Conservation (phyloP, 1,284 basidiomycete species). For the Trametes sp. region DNA sequence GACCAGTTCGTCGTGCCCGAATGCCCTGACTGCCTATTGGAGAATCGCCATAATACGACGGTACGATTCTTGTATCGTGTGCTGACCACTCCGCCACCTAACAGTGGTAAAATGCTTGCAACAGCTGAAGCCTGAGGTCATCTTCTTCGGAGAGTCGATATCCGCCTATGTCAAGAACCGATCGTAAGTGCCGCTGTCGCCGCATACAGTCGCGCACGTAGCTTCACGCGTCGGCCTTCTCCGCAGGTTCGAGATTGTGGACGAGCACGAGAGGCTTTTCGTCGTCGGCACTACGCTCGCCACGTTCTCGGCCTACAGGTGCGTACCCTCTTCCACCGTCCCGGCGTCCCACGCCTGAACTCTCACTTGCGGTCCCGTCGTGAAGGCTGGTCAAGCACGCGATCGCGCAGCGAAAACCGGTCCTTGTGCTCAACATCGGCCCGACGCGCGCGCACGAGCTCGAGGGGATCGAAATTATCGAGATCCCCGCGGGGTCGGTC, state of each 20-base stretch:
- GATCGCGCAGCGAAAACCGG: slow-evolving; percentile 74
- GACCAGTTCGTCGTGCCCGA: slow-evolving; percentile 81
- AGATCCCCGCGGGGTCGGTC: slow-evolving; percentile 73
- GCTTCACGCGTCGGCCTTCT: not conserved
- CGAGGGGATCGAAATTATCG: slow-evolving; percentile 78
- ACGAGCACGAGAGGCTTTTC: slow-evolving; percentile 71
- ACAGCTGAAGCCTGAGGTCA: slow-evolving; percentile 85
- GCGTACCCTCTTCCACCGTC: not conserved
- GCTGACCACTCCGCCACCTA: not conserved
- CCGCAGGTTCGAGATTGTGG: slow-evolving; percentile 67
- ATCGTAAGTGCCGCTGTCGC: slow-evolving; percentile 62
- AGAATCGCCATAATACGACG: slow-evolving; percentile 60
- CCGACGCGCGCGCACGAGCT: slow-evolving; percentile 86
- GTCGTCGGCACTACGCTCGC: slow-evolving; percentile 90
- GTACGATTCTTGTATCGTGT: slow-evolving; percentile 45
- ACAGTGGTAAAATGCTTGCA: not conserved
- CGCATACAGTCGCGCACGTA: not conserved
- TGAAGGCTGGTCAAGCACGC: slow-evolving; percentile 83
- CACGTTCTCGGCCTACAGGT: slow-evolving; percentile 92
- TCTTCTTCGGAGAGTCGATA: slow-evolving; percentile 92
- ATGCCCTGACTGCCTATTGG: slow-evolving; percentile 69
- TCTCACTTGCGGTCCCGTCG: not conserved
- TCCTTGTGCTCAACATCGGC: slow-evolving; percentile 85
- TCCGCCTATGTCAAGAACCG: slow-evolving; percentile 64
- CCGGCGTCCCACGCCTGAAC: not conserved